A percentile compares a stretch with the other conserved stretches of the same genome.
phyloP scores from a whole-genome alignment of 768 basidiomycete species.

The Symmetrospora coprosmae region DNA sequence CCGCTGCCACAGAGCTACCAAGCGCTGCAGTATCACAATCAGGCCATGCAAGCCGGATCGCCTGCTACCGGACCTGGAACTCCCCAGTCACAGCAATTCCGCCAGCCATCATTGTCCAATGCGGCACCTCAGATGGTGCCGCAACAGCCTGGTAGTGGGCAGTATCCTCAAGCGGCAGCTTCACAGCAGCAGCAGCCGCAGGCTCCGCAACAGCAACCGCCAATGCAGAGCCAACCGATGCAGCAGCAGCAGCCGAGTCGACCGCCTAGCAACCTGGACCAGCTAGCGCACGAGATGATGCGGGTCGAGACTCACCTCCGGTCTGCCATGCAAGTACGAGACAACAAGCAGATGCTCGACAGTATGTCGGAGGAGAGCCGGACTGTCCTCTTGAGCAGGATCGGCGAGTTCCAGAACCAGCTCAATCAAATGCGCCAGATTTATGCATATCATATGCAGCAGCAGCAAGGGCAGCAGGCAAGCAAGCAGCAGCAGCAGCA shows the following conservation, averaged over 20 bases:
- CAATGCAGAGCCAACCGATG: background rate
- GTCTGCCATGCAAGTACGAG: background rate
- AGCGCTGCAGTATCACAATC: too few species aligned
- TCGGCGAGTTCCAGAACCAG: slow-evolving; percentile 3
- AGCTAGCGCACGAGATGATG: slow-evolving; percentile 15
- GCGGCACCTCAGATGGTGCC: background rate
- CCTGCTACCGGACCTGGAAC: background rate
- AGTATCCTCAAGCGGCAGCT: too few species aligned
- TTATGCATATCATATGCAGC: background rate
- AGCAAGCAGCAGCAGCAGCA: background rate
- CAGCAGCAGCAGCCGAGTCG: background rate
- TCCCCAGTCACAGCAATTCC: background rate
- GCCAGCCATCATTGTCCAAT: background rate
- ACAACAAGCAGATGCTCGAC: background rate
- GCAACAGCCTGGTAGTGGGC: background rate
- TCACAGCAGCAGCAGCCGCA: slow-evolving; percentile 1
- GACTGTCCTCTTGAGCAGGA: background rate
- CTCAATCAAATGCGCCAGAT: background rate
- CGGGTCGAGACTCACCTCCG: background rate
- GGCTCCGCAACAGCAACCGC: background rate
- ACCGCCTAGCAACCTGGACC: background rate
- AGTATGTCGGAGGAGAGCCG: background rate
- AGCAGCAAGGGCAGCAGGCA: background rate
- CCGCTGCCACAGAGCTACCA: too few species aligned
- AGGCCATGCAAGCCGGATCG: too few species aligned